These are phyloP conservation scores for Acacia concinna DNA, from an alignment of 331 rosid species.

Conservation along the genomic window DNA sequence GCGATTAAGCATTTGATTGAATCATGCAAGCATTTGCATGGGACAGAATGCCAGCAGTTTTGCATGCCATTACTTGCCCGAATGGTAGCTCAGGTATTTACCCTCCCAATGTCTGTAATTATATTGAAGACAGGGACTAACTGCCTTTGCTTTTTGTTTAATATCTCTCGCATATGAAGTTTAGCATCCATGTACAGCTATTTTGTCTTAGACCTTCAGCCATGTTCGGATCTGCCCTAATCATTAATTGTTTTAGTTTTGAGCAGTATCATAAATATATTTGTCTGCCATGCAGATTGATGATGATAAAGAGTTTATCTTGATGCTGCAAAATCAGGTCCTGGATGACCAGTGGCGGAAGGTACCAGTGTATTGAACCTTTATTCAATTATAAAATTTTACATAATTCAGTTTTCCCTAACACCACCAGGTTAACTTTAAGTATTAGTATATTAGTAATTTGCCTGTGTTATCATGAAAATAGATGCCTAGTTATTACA, in stretches of 20 bases:
- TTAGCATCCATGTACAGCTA: conserved; percentile 17
- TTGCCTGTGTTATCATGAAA: conserved; percentile 4
- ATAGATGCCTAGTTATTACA: conserved; percentile 14
- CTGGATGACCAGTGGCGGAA: conserved; percentile 81
- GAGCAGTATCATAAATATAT: conserved; percentile 10
- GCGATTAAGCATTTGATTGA: conserved; percentile 72
- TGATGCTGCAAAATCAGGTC: conserved; percentile 70
- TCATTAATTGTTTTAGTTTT: conserved; percentile 24
- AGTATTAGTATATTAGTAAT: background rate
- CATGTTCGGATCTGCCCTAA: conserved; percentile 3
- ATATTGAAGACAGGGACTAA: conserved; percentile 1
- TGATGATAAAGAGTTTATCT: conserved; percentile 56
- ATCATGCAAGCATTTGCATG: conserved; percentile 59
- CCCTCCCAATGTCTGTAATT: background rate
- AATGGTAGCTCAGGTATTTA: conserved; percentile 84
- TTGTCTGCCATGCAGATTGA: conserved; percentile 58
- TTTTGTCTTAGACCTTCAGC: background rate
- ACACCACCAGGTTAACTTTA: background rate
- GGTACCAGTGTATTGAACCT: conserved; percentile 45
- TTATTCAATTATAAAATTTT: background rate
- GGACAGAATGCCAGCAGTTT: conserved; percentile 67
- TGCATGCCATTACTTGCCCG: conserved; percentile 86
- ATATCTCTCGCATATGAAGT: conserved; percentile 11
- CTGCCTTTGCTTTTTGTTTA: background rate
- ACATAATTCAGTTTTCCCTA: background rate